Evolutionary conservation across 148 eudicot species (phyloP), one percentile per base, ranked within the genome.

Genomic region (Camellia sinensis): DNA sequence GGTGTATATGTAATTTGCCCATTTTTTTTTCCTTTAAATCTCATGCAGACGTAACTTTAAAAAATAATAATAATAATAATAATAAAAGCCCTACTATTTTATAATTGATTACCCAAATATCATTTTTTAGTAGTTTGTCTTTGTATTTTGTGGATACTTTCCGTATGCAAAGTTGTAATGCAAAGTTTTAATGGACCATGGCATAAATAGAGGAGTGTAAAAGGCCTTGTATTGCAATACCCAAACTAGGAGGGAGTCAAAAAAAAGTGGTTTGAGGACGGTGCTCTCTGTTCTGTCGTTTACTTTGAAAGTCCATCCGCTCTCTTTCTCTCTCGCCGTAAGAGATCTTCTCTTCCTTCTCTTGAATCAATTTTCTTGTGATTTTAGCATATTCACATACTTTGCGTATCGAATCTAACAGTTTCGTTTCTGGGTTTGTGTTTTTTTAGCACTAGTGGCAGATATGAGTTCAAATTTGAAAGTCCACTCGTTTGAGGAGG

Each of bases 401-500:
- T 52, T 48, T 9, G 14, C 13, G 8, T 11, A 12, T 62, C 41
- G 79, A 76, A 76, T n/a, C 56, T 62, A 29, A 76, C 79, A 11
- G 17, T 17, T 13, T 22, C 7, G 6, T 37, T 14, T 74, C 5
- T 74, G 77, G 64, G n/a, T 54, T 73, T 57, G 22, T 61, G 15
- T 72, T 19, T 22, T 8, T 45, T 5, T 43, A 17, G 75, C 1
- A 2, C 0, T 11, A 14, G 29, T 37, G 60, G 48, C 29, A 80
- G 69, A 64, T 52, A 80, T 73, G 78, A 60, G 59, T 59, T 73
- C 76, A 29, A 73, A 53, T 53, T 45, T 21, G 40, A 41, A 37
- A 66, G 68, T 80, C 75, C 79, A 80, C 74, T 29, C 79, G 13
- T 80, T 80, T 65, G 83, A 74, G 77, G 83, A 80, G 79, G 83